A percentile compares a stretch with the other conserved stretches of the same genome.
Evolutionary conservation across 2,329 filamentous ascomycete genomes (phyloP).

Genomic region (Periconia digitata): DNA sequence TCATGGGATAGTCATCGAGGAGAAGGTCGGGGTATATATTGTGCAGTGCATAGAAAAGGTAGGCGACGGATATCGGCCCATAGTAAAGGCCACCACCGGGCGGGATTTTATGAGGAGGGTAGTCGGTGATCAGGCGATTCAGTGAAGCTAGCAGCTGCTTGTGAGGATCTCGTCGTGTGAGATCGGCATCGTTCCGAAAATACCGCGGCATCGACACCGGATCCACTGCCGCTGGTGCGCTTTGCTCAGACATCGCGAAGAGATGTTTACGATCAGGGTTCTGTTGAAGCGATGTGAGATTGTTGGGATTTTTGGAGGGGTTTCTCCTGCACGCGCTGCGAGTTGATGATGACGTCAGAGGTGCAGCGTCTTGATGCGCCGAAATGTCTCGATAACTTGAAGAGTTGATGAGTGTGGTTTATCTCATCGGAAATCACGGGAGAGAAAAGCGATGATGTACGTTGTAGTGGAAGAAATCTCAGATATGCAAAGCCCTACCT

Average conservation of each 20-base stretch:
- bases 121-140: slow-evolving; percentile 50
- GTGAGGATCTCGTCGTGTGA: slow-evolving; percentile 47
- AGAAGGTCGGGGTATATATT: slow-evolving; percentile 51
- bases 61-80: slow-evolving; percentile 53
- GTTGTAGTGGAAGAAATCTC: background rate
- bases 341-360: background rate
- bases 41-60: slow-evolving; percentile 53
- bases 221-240: slow-evolving; percentile 19
- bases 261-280: too few relatives aligned
- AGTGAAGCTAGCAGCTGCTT: slow-evolving; percentile 55
- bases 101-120: slow-evolving; percentile 49
- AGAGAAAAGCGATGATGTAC: too few relatives aligned
- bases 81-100: slow-evolving; percentile 54
- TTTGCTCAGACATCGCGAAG: slow-evolving; percentile 31
- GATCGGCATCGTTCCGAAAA: slow-evolving; percentile 44
- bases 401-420: too few relatives aligned
- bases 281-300: background rate
- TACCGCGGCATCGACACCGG: slow-evolving; percentile 42
- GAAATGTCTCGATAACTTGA: too few relatives aligned
- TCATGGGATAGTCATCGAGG: slow-evolving; percentile 50
- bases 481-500: background rate
- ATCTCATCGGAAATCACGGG: too few relatives aligned
- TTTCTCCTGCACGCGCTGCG: background rate
- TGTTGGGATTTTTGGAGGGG: background rate
- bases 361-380: too few relatives aligned